Base-by-base conservation (phyloP, 495 filamentous ascomycete genomes). In the Podospora fimiseda region DNA sequence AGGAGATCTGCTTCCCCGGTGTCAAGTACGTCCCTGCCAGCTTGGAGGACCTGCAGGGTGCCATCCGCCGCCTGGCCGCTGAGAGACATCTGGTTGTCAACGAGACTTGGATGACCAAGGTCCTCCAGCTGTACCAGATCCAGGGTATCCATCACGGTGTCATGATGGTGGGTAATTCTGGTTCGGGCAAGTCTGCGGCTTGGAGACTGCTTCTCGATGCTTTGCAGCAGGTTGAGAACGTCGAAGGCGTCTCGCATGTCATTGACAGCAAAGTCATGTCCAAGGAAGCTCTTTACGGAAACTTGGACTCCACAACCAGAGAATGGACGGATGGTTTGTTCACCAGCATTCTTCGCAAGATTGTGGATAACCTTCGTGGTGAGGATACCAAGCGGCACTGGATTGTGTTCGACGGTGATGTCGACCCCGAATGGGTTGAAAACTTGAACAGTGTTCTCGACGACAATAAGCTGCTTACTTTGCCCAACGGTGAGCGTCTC, bases 201-300 rank as follows among this genome's bases (percentile, higher is more conserved):
- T 99, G 94, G 93, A 89, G 88, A 63, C 83, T 94, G 15, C 78
- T 99, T n/a, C 79, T 99, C 9, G 86, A 92, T 62, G 94, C 93
- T 9, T 74, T 99, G 57, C 92, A 96, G 63, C 81, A 86, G 45
- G 84, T 93, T 22, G 92, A 99, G 67, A 84, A 84, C 16, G 78
- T 93, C 22, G 93, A 99, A 71, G 91, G 94, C 33, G 89, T 97
- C 27, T 94, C 82, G 60, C 94, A 99, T 61, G 88, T 97, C 58
- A 99, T 99, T 57, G 93, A 99, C 68, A 92, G 92, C 19, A 99
- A 99, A 72, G 94, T 99, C 64, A 99, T 99, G 94, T 95, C 91
- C 30, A 99, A 99, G 70, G 93, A 99, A 69, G 85, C 85, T 3
- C 77, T 99, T 3, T 99, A 97, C 62, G 93, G 93, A 63, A 96